These are phyloP conservation scores for Circinella umbellata DNA, from an alignment of 371 early-diverging fungal species.

Conservation along the genomic window DNA sequence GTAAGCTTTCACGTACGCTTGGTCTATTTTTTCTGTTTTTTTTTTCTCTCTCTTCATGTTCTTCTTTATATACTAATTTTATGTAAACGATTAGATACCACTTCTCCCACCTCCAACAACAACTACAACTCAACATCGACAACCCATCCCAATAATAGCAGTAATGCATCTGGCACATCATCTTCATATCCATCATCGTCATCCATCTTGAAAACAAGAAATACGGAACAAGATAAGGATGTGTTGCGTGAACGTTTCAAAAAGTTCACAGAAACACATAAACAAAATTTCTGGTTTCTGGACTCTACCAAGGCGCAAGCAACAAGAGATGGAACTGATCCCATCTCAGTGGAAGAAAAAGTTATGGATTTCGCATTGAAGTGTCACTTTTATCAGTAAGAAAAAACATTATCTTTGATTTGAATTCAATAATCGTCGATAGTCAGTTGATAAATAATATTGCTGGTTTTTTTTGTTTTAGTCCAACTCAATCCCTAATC, in stretches of 20 bases:
- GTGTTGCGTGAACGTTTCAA: constrained; percentile 1
- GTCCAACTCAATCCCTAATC: constrained; percentile 7
- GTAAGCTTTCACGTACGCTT: not conserved
- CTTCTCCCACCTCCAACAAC: not conserved
- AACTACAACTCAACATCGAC: not conserved
- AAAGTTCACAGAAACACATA: not conserved
- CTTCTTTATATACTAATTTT: not conserved
- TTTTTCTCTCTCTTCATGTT: not conserved
- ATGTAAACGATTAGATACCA: not conserved
- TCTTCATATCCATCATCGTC: not conserved
- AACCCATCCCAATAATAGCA: not conserved
- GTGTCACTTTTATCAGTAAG: constrained; percentile 11
- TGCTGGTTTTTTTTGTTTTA: not conserved
- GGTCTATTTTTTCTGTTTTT: not conserved
- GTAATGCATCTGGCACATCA: not conserved
- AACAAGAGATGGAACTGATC: not conserved
- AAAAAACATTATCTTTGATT: not conserved
- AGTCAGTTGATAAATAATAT: not conserved
- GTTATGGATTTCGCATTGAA: constrained; percentile 4
- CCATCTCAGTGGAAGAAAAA: constrained; percentile 9
- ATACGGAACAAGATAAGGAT: not conserved
- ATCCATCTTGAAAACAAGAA: not conserved
- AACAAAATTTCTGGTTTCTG: constrained; percentile 6
- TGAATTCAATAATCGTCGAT: not conserved
- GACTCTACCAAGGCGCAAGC: constrained; percentile 1